Conservation (phyloP, 257 asterid species). For the Scutellaria minor region DNA sequence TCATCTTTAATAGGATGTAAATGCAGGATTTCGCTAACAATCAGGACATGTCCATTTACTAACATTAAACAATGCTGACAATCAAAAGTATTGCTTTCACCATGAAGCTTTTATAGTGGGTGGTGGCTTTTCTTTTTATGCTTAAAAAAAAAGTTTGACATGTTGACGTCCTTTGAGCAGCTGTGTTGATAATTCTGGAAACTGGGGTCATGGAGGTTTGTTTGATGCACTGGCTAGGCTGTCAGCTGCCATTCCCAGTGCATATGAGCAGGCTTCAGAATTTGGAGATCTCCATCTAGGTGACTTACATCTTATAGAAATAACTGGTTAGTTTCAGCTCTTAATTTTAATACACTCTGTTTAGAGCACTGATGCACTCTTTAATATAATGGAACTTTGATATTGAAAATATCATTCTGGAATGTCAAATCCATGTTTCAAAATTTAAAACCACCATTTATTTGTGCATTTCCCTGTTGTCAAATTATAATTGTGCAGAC, state of each 20-base stretch:
- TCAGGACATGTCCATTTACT: slow-evolving; percentile 11
- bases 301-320: slow-evolving; percentile 80
- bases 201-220: slow-evolving; percentile 95
- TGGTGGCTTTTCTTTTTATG: slow-evolving; percentile 18
- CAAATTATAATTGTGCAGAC: slow-evolving; percentile 17
- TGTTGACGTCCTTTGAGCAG: slow-evolving; percentile 51
- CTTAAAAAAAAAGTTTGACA: slow-evolving; percentile 26
- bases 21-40: not conserved
- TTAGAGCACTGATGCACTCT: not conserved
- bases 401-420: not conserved
- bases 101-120: slow-evolving; percentile 20
- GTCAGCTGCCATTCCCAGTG: slow-evolving; percentile 63
- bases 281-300: slow-evolving; percentile 89
- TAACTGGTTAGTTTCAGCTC: slow-evolving; percentile 57
- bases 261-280: slow-evolving; percentile 82
- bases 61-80: not conserved
- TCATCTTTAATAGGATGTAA: slow-evolving; percentile 2
- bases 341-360: slow-evolving; percentile 9
- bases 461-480: slow-evolving; percentile 5
- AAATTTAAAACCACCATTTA: not conserved
- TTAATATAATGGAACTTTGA: not conserved
- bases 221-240: slow-evolving; percentile 80
- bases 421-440: not conserved
- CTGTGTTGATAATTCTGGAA: slow-evolving; percentile 95
- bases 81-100: slow-evolving; percentile 22